Evolutionary conservation across 139 green algal species (phyloP).

Genomic region (Chlorella sp.): DNA sequence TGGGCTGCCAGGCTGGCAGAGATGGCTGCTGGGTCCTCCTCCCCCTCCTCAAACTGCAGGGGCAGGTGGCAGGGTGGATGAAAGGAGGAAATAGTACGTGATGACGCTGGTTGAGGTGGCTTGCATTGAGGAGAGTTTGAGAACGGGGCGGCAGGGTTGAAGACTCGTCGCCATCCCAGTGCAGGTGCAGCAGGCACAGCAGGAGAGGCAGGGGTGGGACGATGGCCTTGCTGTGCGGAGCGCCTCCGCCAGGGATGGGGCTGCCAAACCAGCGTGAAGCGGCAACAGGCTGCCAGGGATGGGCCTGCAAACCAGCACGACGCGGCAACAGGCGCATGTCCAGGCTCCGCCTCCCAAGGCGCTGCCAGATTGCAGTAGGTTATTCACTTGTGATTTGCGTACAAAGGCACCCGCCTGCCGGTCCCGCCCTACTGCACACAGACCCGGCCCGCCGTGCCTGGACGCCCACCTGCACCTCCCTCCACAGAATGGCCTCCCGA

Average conservation of each 20-base stretch:
- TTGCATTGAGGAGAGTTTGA: not conserved
- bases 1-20: conserved; percentile 1
- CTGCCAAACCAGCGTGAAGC: too few relatives aligned
- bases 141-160: not conserved
- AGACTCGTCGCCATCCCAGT: not conserved
- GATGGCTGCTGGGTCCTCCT: not conserved
- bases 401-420: too few relatives aligned
- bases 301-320: too few relatives aligned
- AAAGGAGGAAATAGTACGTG: not conserved
- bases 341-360: too few relatives aligned
- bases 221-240: too few relatives aligned
- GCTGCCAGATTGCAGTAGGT: too few relatives aligned
- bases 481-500: not conserved
- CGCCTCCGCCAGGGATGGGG: too few relatives aligned
- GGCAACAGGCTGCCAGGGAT: too few relatives aligned
- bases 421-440: not conserved
- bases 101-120: not conserved
- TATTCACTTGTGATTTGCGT: too few relatives aligned
- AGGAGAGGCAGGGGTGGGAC: too few relatives aligned
- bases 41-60: not conserved
- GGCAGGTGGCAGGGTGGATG: not conserved
- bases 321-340: too few relatives aligned
- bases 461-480: not conserved
- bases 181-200: too few relatives aligned
- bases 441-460: not conserved